Evolutionary conservation across 2,329 filamentous ascomycete genomes (phyloP), one percentile per base, ranked within the genome.

Genomic region (Talaromyces sp.): DNA sequence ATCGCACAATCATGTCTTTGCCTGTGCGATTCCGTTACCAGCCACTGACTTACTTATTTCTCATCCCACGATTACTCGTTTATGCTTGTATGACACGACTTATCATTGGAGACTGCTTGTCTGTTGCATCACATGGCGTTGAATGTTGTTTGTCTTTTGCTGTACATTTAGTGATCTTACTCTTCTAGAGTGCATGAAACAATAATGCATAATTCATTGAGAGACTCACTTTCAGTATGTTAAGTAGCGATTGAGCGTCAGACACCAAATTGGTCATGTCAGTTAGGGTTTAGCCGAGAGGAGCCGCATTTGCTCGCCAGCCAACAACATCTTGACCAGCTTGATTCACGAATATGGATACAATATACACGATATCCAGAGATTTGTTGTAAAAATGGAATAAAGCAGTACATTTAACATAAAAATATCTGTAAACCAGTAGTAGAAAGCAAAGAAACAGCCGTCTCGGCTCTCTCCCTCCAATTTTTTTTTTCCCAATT

Each of bases 281-380:
- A 15, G 53, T 69, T 73, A 73, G 70, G 70, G 69, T 71, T 73
- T 73, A 73, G 69, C 70, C 70, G 70, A 73, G 70, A 64, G 65
- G 60, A 59, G 63, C 64, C 68, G 67, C 68, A 63, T 60, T 65
- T 59, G 60, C 37, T 31, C 21, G 41, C 28, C 19, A n/a, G 40
- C 31, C 52, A 37, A 17, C 22, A 41, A 36, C 15, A 15, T 13
- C 15, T 55, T 6, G 28, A 46, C 13, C 25, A 45, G 19, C 13
- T 25, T 15, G 37, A 19, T 8, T 19, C 22, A 31, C 2, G 13
- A 9, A 41, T 11, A 37, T 33, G 1, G 8, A 17, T 11, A 7
- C 15, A 31, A 10, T n/a, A 55, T 15, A 46, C n/a, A 7, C n/a
- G 28, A 36, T 25, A 39, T n/a, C 8, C 15, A 10, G n/a, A 17